Evolutionary conservation across 257 asterid genomes (phyloP), one percentile per base, ranked within the genome.

Genomic region (Sherardia arvensis): DNA sequence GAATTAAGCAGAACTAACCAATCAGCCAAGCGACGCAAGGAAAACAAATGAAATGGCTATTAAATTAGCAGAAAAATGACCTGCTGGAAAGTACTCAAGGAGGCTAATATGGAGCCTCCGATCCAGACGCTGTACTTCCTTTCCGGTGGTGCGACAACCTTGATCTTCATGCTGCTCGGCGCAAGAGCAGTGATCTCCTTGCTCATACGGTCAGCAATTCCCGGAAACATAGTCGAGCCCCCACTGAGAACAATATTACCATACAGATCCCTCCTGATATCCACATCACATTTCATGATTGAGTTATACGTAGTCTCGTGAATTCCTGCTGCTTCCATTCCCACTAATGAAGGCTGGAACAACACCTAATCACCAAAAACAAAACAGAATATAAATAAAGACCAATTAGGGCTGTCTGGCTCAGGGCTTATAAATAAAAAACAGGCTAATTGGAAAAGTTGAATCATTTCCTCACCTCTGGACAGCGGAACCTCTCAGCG

Each of bases 51-150:
- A 38, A 38, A 38, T 12, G 12, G 47, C 12, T 38, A 4, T 38
- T 7, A 11, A 20, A 4, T 14, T 17, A 43, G 7, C 4, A 34
- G 51, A 32, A 30, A 40, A 56, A 22, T 74, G 30, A 82, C 92
- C 88, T 85, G 92, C 43, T 85, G 92, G 78, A 85, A 85, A 66
- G 86, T 84, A 65, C 87, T 79, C 66, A 84, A 85, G 58, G 91
- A 84, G 38, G 91, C 86, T 28, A 85, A 64, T 63, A 85, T 85
- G 3, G 84, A 85, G 21, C 93, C 89, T 73, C 93, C 93, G 21
- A 80, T 83, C 87, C 94, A 85, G 66, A 83, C 94, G 75, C 87
- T 85, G 72, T 85, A 85, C 77, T 80, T 85, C 72, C 90, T 80
- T 56, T 85, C 87, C 27, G 85, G 93, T 25, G 87, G 92, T 0